A percentile compares a stretch with the other conserved stretches of the same genome.
phyloP scores from a whole-genome alignment of 2,329 filamentous ascomycete genomes.

The Apiospora aurea region DNA sequence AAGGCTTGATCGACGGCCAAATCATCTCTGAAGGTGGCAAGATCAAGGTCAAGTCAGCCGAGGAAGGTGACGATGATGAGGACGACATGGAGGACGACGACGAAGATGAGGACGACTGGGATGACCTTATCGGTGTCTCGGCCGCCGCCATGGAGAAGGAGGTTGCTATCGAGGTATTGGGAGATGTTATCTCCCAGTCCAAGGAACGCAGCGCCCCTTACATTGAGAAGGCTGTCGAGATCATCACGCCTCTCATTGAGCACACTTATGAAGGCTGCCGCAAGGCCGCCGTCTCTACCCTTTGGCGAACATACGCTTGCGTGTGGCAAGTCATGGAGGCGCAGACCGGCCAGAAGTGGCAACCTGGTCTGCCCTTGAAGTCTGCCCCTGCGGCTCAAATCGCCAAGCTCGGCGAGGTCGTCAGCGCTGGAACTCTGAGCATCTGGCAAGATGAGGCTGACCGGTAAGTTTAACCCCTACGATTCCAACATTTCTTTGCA shows the following conservation, averaged over 20 bases:
- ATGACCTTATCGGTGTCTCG: conserved; percentile 83
- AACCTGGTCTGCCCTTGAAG: conserved; percentile 84
- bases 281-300: conserved; percentile 87
- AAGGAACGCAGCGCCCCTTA: conserved; percentile 66
- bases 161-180: conserved; percentile 93
- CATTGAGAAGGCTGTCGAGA: conserved; percentile 87
- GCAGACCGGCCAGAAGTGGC: conserved; percentile 81
- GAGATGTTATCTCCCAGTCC: conserved; percentile 82
- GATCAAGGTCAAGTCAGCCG: conserved; percentile 75
- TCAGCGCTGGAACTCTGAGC: conserved; percentile 83
- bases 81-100: conserved; percentile 63
- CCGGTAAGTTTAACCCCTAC: conserved; percentile 70
- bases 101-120: conserved; percentile 84
- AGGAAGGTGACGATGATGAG: conserved; percentile 84
- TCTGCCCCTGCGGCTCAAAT: conserved; percentile 81
- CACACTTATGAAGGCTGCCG: conserved; percentile 93
- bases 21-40: conserved; percentile 83
- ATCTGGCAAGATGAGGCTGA: conserved; percentile 92
- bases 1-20: conserved; percentile 40
- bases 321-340: conserved; percentile 89
- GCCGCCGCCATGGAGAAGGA: conserved; percentile 96
- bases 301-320: conserved; percentile 93
- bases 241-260: conserved; percentile 80
- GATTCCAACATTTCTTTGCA: conserved; percentile 31
- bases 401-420: conserved; percentile 83